Evolutionary conservation across 768 basidiomycete genomes (phyloP), one percentile per base, ranked within the genome.

Genomic region (Boletales sp.): DNA sequence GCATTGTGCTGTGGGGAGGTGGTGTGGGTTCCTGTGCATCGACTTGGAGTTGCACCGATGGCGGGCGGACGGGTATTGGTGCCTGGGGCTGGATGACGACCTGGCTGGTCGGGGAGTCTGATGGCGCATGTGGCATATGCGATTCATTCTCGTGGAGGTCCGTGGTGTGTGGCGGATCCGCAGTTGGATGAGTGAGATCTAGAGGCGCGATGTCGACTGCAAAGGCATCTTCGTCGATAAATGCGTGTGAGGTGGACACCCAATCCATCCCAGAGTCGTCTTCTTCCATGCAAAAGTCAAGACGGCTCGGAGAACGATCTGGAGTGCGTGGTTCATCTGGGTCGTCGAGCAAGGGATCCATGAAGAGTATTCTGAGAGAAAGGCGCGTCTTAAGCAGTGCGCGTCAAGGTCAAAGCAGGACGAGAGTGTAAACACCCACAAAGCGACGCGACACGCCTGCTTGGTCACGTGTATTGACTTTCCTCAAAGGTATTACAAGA

Each of bases 271-370:
- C 44, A 18, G 44, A 30, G 35, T 37, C 21, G n/a, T 45, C 48
- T 11, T 34, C 46, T 11, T 53, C 44, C 31, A 51, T 17, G 45
- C 64, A 61, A 35, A 78, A 79, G 41, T 75, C 75, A 8, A 80
- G 69, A 40, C 76, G 76, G 54, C 76, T 82, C 28, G 70, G 67
- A 44, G 79, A 76, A 31, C 77, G 75, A 56, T 67, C 64, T 32
- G 76, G 75, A n/a, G 39, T 32, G 14, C 15, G 48, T 8, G 49
- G 42, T 18, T 53, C 57, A 10, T 62, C 57, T 3, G 41, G 42
- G 5, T 57, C 57, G 19, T 61, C 65, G 10, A 31, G 44, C 10
- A 21, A 19, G 21, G 19, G 28, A 39, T 54, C 50, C 59, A 59
- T 51, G 52, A 15, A 31, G 12, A 25, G 25, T 46, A 14, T 45